Evolutionary conservation across 257 asterid genomes (phyloP).

Genomic region (Eustoma russellianum): DNA sequence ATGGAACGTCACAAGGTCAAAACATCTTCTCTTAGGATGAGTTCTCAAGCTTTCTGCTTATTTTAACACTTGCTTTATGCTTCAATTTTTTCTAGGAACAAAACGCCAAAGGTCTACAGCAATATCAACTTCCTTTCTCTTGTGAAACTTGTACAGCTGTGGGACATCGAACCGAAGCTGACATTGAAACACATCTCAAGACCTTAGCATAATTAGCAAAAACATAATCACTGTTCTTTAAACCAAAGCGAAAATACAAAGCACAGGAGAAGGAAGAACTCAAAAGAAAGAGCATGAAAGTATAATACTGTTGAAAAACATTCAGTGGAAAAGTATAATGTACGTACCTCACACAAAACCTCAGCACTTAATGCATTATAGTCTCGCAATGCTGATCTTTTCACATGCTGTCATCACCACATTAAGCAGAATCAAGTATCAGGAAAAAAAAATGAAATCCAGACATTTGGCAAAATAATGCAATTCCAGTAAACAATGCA

Average conservation of each 20-base stretch:
- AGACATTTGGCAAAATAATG: too few species aligned
- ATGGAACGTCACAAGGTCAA: too few species aligned
- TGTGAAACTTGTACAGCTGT: conserved; percentile 89
- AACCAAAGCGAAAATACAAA: background rate
- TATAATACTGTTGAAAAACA: background rate
- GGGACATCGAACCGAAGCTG: conserved; percentile 90
- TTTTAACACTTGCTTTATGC: too few species aligned
- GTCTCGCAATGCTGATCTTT: conserved; percentile 72
- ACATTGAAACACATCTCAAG: conserved; percentile 6
- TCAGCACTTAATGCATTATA: conserved; percentile 72
- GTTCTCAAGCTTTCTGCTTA: too few species aligned
- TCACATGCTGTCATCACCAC: conserved; percentile 57
- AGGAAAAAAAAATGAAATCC: too few species aligned
- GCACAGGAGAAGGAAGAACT: background rate
- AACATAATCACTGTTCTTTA: background rate
- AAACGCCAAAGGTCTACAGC: conserved; percentile 98
- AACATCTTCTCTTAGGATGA: too few species aligned
- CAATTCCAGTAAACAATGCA: too few species aligned
- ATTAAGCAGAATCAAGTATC: background rate
- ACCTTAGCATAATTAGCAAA: too few species aligned
- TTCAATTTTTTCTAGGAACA: conserved; percentile 40
- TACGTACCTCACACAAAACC: conserved; percentile 79
- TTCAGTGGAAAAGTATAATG: background rate
- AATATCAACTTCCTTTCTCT: conserved; percentile 88
- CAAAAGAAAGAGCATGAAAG: background rate